phyloP scores from a whole-genome alignment of 2,329 filamentous ascomycete species.

The Cordyceps javanica region DNA sequence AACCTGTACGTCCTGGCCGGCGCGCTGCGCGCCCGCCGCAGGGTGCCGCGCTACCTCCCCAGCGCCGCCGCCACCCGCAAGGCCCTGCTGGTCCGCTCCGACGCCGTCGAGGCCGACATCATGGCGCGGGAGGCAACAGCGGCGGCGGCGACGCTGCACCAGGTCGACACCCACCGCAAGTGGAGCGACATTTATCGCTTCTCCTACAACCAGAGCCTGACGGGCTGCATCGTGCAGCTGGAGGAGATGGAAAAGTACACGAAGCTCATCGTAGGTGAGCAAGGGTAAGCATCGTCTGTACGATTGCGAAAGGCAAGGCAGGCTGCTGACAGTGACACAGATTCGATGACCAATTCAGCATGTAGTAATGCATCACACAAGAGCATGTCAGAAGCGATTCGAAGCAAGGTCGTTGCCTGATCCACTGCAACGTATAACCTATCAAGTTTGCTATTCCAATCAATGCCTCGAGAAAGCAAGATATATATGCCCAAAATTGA shows the following conservation, averaged over 20 bases:
- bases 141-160: slow-evolving; percentile 12
- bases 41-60: slow-evolving; percentile 50
- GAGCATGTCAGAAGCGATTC: not conserved
- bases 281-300: slow-evolving; percentile 30
- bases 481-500: slow-evolving; percentile 12
- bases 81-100: slow-evolving; percentile 44
- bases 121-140: slow-evolving; percentile 18
- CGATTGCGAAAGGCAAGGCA: not conserved
- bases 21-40: slow-evolving; percentile 43
- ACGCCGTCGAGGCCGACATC: slow-evolving; percentile 35
- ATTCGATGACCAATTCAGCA: slow-evolving; percentile 12
- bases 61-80: slow-evolving; percentile 48
- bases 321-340: not conserved
- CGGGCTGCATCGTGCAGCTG: slow-evolving; percentile 48
- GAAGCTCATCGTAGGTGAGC: slow-evolving; percentile 52
- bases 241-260: slow-evolving; percentile 50
- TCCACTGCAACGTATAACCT: not conserved
- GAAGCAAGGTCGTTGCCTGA: not conserved
- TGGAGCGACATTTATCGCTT: slow-evolving; percentile 54
- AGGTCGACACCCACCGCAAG: slow-evolving; percentile 33
- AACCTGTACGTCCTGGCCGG: slow-evolving; percentile 54
- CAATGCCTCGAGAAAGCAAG: slow-evolving; percentile 1
- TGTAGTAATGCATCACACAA: not conserved
- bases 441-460: slow-evolving; percentile 10
- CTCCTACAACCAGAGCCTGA: slow-evolving; percentile 47